Evolutionary conservation across 2,329 filamentous ascomycete genomes (phyloP), one percentile per base, ranked within the genome.

Genomic region (Bipolaris bicolor): DNA sequence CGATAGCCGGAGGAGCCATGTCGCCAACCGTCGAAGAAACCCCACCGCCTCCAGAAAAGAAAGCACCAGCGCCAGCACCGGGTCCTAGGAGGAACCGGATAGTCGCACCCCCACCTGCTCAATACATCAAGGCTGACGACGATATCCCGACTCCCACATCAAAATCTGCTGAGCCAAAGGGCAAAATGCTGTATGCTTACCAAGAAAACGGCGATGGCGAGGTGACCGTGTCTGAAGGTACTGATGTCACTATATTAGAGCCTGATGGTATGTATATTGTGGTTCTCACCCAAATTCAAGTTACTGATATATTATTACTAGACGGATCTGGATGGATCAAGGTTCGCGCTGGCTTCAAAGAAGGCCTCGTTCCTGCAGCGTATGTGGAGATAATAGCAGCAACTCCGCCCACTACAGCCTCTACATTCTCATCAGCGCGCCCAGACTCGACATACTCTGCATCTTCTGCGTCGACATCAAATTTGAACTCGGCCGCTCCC

Each of bases 261-360:
- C 86, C 91, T 16, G 96, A 99, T 79, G 92, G 92, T 96, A 85
- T 81, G 87, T 81, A 46, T 49, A 54, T 51, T 47, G 7, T 41
- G 34, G 62, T 59, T 31, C 43, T 59, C 61, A 37, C 58, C 59
- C 37, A 62, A 60, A 55, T 63, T 58, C 48, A 52, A 55, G 10
- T 57, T 50, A 58, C 66, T 70, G 58, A 68, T 60, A 60, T 22
- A 49, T 49, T 49, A 52, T 55, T 60, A 55, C 55, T 61, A 97
- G 94, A 96, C 77, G 94, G 94, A 57, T 88, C 89, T 39, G 95
- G 95, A 40, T 99, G 95, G 95, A 85, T 92, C 67, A 94, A 90
- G 75, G 87, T 99, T 57, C 89, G 90, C 49, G 83, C 84, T 33
- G 90, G 89, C 16, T 84, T 84, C 64, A 87, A 88, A 65, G 89